Base-by-base conservation (phyloP, 2,329 filamentous ascomycete genomes). In the Fusarium avenaceum region DNA sequence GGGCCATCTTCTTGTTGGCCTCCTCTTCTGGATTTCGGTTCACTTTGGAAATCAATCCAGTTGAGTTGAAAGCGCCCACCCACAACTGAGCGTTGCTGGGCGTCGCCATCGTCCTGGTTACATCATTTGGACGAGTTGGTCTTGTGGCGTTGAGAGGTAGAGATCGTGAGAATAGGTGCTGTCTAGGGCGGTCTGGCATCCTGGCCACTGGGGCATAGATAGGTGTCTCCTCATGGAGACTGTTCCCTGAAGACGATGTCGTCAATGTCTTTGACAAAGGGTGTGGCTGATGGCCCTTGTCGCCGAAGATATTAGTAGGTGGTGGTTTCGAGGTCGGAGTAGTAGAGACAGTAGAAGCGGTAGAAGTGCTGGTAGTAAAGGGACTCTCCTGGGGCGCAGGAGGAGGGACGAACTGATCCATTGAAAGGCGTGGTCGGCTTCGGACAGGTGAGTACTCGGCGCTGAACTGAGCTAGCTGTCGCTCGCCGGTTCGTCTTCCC, bases 41-140 rank as follows among this genome's bases (percentile, higher is more conserved):
- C 78, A 96, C 92, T 81, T 99, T 99, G 13, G 96, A 97, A 54
- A 99, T 91, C 28, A 99, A 83, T 2, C 95, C 94, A 1, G 96
- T 98, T 2, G 96, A 98, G 84, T 93, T 94, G 80, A 97, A 97
- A 8, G 94, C 94, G 40, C 92, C 89, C 32, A 92, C 90, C 57
- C 92, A 86, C 22, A 94, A 91, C 75, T 75, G 73, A 1, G 74
- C 67, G 10, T 76, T 77, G 49, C 70, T 77, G 83, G 92, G 40
- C 85, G 91, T 70, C 58, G 72, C 77, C 49, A 79, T 70, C 14
- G 70, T 69, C 54, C 72, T 76, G 42, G 66, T 71, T 24, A 75
- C 70, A 19, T 80, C 79, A 51, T 74, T 72, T 19, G 76, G 51
- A 15, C 76, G 75, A 14, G 73, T 75, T 28, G 79, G 79, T 47